Conservation (phyloP, 192 early-diverging fungal species). For the Backusella tarrabulga region DNA sequence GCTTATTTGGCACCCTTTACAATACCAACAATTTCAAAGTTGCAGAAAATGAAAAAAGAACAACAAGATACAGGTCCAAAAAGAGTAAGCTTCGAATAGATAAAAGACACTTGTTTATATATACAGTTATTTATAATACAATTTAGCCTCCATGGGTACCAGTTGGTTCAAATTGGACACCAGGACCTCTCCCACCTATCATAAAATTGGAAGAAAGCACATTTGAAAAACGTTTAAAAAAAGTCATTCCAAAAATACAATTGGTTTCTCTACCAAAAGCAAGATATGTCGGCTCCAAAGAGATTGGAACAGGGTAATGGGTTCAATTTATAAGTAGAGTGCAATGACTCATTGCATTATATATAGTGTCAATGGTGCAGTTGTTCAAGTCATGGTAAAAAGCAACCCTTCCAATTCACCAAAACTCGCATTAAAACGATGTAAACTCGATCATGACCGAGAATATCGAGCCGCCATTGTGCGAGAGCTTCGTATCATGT, state of each 20-base stretch:
- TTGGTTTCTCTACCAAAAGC: slow-evolving; percentile 21
- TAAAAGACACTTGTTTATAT: not conserved
- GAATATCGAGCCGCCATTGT: slow-evolving; percentile 35
- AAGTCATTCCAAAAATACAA: slow-evolving; percentile 26
- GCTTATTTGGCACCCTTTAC: slow-evolving; percentile 14
- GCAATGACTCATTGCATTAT: not conserved
- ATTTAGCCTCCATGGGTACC: slow-evolving; percentile 33
- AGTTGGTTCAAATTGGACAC: slow-evolving; percentile 15
- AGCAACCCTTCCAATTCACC: not conserved
- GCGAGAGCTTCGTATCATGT: slow-evolving; percentile 37
- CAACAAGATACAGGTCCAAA: slow-evolving; percentile 7
- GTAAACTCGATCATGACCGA: slow-evolving; percentile 30
- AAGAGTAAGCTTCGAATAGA: not conserved
- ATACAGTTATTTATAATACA: not conserved
- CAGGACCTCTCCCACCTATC: slow-evolving; percentile 9
- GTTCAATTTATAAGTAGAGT: not conserved
- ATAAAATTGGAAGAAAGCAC: slow-evolving; percentile 8
- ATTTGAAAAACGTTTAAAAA: slow-evolving; percentile 33
- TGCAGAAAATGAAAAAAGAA: slow-evolving; percentile 9
- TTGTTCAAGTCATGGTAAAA: slow-evolving; percentile 22
- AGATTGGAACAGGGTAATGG: slow-evolving; percentile 34
- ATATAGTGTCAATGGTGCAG: slow-evolving; percentile 34
- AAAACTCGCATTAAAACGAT: slow-evolving; percentile 32
- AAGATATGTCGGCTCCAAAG: slow-evolving; percentile 24
- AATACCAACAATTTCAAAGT: not conserved